Base-by-base conservation (phyloP, 306 rosid species). In the Rubus idaeus region DNA sequence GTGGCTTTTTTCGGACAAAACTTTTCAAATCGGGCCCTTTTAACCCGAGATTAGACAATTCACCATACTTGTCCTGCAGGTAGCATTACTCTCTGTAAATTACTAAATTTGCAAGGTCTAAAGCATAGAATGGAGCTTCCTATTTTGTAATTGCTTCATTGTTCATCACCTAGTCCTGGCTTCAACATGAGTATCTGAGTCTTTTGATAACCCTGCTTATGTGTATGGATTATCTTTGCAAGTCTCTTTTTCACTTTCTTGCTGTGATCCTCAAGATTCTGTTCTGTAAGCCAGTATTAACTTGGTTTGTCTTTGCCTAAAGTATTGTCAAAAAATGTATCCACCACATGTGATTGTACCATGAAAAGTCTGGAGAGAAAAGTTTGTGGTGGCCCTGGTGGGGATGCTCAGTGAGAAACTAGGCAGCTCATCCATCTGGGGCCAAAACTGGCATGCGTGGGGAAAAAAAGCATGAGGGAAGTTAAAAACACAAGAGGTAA, bases 1-100 rank as follows among this genome's bases (percentile, higher is more conserved):
- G 79, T 60, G 70, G 64, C 83, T 72, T 76, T 78, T 45, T 71
- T 46, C 55, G 62, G 86, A 67, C 78, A 75, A 6, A 9, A 55
- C 74, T 64, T 75, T 75, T 51, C 44, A 16, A 70, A 65, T 55
- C 72, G 83, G 80, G 52, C 23, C 79, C 44, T 74, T 67, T 82
- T 57, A 53, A 37, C 75, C 66, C 16, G 13, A 66, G 53, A 58
- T 40, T 66, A 41, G 79, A 79, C 63, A 7, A 8, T 52, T 68
- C 71, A 73, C 73, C 18, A 23, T 35, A 52, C 9, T 47, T 56
- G 39, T 46, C 17, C 40, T 60, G 69, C 42, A 8, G 46, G 12
- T 20, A 51, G 17, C 26, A 50, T 30, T 64, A 39, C 23, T n/a
- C 11, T 46, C 56, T 57, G 76, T 71, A n/a, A 5, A n/a, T n/a